Percentiles rank a stretch among this genome's conserved stretches.
These are phyloP conservation scores for Moniliella sp. DNA, from an alignment of 1,284 basidiomycete genomes.

Conservation along the genomic window DNA sequence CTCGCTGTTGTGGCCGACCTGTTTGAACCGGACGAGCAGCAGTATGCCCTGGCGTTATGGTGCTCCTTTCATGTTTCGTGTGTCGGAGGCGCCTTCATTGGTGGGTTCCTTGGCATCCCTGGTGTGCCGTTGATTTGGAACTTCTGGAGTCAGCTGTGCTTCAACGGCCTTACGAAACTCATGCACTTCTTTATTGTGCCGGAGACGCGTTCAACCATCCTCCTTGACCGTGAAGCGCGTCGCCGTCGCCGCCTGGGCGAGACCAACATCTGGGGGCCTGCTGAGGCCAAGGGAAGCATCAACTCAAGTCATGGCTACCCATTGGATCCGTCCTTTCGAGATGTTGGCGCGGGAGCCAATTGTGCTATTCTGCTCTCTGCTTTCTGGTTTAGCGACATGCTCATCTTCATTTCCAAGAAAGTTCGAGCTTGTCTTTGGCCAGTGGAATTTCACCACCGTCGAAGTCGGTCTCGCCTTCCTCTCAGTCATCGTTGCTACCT, in stretches of 20 bases:
- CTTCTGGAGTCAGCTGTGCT: constrained; percentile 36
- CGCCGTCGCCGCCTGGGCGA: constrained; percentile 28
- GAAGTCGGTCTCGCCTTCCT: constrained; percentile 33
- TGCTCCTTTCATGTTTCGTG: constrained; percentile 27
- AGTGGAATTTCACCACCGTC: constrained; percentile 34
- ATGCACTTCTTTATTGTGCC: constrained; percentile 34
- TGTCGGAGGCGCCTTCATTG: constrained; percentile 25
- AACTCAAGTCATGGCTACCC: constrained; percentile 27
- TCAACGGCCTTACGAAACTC: constrained; percentile 35
- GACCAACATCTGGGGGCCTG: constrained; percentile 34
- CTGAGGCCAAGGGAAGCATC: constrained; percentile 31
- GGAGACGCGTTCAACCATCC: constrained; percentile 34
- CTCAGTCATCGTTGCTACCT: constrained; percentile 36
- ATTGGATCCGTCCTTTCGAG: constrained; percentile 34
- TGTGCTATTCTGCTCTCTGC: constrained; percentile 35
- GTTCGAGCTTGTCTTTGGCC: constrained; percentile 34
- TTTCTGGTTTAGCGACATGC: constrained; percentile 32
- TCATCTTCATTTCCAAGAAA: constrained; percentile 37
- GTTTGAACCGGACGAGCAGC: constrained; percentile 29
- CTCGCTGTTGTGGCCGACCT: constrained; percentile 35
- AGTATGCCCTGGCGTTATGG: constrained; percentile 29
- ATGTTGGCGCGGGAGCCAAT: constrained; percentile 36
- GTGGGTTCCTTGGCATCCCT: constrained; percentile 15
- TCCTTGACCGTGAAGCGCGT: constrained; percentile 36
- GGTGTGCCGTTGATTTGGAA: constrained; percentile 20